These are phyloP conservation scores for Teunomyces aglyptinius DNA, from an alignment of 805 yeast genomes.

Conservation along the genomic window DNA sequence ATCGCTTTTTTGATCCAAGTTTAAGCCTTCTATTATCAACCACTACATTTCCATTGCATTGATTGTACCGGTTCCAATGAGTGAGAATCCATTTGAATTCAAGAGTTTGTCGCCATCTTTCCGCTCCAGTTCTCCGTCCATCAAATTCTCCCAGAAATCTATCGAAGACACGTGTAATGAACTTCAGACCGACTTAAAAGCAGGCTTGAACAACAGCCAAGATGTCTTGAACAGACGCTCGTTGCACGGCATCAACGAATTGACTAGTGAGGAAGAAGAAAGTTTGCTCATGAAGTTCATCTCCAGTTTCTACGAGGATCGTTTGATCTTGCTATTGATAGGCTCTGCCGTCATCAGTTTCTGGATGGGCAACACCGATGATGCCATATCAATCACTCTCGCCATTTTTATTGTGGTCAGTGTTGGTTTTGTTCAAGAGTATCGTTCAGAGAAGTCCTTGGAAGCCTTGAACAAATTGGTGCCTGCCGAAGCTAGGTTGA, in stretches of 20 bases:
- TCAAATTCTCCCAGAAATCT: slow-evolving; percentile 58
- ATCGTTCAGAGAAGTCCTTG: slow-evolving; percentile 89
- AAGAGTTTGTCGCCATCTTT: slow-evolving; percentile 17
- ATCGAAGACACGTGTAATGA: slow-evolving; percentile 63
- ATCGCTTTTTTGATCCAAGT: background rate
- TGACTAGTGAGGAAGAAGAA: slow-evolving; percentile 75
- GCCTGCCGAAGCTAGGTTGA: slow-evolving; percentile 94
- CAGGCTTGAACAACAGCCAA: slow-evolving; percentile 66
- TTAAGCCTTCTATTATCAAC: background rate
- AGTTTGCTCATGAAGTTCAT: slow-evolving; percentile 68
- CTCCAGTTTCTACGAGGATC: slow-evolving; percentile 83
- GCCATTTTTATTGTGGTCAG: slow-evolving; percentile 92
- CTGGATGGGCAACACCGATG: slow-evolving; percentile 94
- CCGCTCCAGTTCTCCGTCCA: slow-evolving; percentile 52
- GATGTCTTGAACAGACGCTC: slow-evolving; percentile 72
- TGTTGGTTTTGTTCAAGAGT: slow-evolving; percentile 97
- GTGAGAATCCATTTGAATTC: slow-evolving; percentile 40
- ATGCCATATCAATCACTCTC: slow-evolving; percentile 88
- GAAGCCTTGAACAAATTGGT: slow-evolving; percentile 91
- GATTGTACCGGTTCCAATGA: slow-evolving; percentile 20
- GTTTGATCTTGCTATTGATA: slow-evolving; percentile 79
- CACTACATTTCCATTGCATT: background rate
- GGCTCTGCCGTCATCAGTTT: slow-evolving; percentile 88
- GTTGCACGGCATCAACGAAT: slow-evolving; percentile 79
- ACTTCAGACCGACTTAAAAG: slow-evolving; percentile 55